Evolutionary conservation across 805 yeast species (phyloP), one percentile per base, ranked within the genome.

Genomic region (Ogataea ganodermae): DNA sequence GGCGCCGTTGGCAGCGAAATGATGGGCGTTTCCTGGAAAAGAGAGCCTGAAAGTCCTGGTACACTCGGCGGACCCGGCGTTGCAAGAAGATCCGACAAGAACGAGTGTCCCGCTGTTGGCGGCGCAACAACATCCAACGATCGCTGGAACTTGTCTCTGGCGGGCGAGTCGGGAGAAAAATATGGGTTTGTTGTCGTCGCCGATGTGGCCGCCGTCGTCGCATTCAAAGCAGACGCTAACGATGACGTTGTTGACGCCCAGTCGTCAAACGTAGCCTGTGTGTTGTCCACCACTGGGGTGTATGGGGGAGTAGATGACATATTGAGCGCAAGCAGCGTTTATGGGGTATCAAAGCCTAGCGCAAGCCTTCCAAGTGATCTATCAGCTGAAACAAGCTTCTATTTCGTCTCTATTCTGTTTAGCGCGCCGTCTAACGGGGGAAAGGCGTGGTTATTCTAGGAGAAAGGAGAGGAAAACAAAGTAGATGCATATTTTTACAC

Each of bases 251-350:
- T 17, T 10, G 46, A 48, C 13, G 48, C 41, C 17, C 44, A 49
- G n/a, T 47, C 42, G 24, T 46, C 55, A 37, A 46, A 46, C 16
- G 48, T 26, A 3, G 44, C 28, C 28, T 30, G 31, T 6, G 44
- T 18, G 16, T 40, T 27, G n/a, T 39, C 36, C 33, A 46, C 36
- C 30, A 46, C 50, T 12, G 55, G 55, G 31, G 55, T 51, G 37
- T 48, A 43, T 21, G 55, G 55, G 5, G 52, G 55, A 10, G 52
- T 45, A n/a, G 44, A 30, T 12, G 51, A 40, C 55, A 51, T 51
- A 20, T 21, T 35, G 39, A 20, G 33, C 7, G 33, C 18, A 12
- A 30, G 33, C 33, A 30, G 33, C 23, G 36, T 33, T 17, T 17
- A 33, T 31, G 8, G 36, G 36, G 36, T 33, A 33, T 33, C 36